A percentile compares a stretch with the other conserved stretches of the same genome.
Conservation (phyloP, 441 rosid species). For the Pelargonium fulgidum region DNA sequence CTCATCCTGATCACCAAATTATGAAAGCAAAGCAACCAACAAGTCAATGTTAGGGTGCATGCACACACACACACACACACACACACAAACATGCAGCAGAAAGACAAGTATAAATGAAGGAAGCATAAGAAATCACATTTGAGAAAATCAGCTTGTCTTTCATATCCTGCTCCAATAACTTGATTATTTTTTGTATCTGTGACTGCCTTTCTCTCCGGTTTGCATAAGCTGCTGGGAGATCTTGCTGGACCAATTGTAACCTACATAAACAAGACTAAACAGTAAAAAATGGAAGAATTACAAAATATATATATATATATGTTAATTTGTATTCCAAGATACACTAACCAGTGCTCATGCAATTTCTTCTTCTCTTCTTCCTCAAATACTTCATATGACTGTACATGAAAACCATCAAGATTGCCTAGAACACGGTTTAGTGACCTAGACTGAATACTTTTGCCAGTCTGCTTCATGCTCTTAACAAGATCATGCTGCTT, state of each 20-base stretch:
- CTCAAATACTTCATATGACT: constrained; percentile 80
- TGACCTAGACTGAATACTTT: constrained; percentile 62
- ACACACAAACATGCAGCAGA: not conserved
- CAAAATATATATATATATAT: not conserved
- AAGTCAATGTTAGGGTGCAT: not conserved
- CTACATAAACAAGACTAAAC: constrained; percentile 33
- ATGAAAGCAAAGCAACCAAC: not conserved
- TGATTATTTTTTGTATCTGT: constrained; percentile 43
- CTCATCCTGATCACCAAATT: constrained; percentile 24
- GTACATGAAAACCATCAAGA: constrained; percentile 60
- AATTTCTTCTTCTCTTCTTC: constrained; percentile 83
- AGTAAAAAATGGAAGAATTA: constrained; percentile 11
- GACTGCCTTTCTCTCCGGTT: constrained; percentile 52
- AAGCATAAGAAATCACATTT: constrained; percentile 42
- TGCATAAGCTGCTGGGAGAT: constrained; percentile 68
- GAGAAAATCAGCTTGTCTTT: constrained; percentile 34
- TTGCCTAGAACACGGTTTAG: constrained; percentile 69
- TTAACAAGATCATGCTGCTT: constrained; percentile 83
- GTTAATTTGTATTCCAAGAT: constrained; percentile 21
- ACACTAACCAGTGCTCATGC: constrained; percentile 76
- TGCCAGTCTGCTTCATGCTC: constrained; percentile 80
- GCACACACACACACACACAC: not conserved
- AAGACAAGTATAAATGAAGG: not conserved
- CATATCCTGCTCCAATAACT: constrained; percentile 59
- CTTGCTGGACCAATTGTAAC: constrained; percentile 58